phyloP scores from a whole-genome alignment of 495 filamentous ascomycete genomes.

The Podospora conica region DNA sequence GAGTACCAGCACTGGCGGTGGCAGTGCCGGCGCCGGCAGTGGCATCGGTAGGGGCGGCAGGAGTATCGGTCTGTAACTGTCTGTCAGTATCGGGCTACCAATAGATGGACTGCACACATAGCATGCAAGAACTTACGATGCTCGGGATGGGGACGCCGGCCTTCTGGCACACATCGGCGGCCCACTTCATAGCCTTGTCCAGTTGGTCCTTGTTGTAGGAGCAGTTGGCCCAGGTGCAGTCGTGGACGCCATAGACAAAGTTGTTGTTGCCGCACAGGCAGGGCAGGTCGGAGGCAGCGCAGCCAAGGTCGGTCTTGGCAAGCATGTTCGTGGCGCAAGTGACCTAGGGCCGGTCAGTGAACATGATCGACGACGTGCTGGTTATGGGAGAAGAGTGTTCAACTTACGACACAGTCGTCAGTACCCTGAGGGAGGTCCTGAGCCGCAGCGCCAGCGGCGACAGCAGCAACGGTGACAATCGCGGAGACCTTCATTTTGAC shows the following conservation, averaged over 20 bases:
- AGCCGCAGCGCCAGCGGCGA: constrained; percentile 27
- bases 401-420: constrained; percentile 39
- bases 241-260: constrained; percentile 71
- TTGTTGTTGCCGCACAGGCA: constrained; percentile 67
- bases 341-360: constrained; percentile 42
- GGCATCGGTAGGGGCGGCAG: background rate
- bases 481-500: constrained; percentile 34
- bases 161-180: constrained; percentile 30
- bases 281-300: constrained; percentile 43
- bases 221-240: constrained; percentile 60
- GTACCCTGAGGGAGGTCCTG: constrained; percentile 25
- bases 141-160: background rate
- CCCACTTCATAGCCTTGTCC: constrained; percentile 30
- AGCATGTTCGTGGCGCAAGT: constrained; percentile 72
- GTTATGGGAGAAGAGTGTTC: constrained; percentile 3
- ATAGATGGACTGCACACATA: background rate
- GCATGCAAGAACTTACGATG: background rate
- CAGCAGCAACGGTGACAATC: constrained; percentile 26
- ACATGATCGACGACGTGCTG: background rate
- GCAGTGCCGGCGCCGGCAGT: background rate
- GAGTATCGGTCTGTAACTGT: background rate
- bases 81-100: background rate
- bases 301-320: constrained; percentile 57
- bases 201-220: constrained; percentile 44
- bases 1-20: background rate